Evolutionary conservation across 2,329 filamentous ascomycete genomes (phyloP).

Genomic region (Sporothrix inflata): DNA sequence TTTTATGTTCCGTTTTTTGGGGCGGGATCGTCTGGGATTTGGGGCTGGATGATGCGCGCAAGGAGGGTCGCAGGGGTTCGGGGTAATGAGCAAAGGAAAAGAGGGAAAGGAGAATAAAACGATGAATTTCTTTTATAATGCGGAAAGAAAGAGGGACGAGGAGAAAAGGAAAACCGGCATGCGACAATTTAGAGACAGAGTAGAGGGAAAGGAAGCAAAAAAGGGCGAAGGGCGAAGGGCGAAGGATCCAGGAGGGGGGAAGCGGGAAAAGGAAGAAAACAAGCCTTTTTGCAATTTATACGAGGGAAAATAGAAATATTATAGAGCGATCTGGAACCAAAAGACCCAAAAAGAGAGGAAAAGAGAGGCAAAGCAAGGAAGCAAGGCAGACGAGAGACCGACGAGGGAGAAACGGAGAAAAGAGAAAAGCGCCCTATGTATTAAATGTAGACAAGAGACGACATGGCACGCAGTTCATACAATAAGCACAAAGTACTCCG

Average conservation of each 20-base stretch:
- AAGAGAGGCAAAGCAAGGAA: background rate
- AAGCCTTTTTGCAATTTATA: constrained; percentile 25
- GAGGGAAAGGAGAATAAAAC: background rate
- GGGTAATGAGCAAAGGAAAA: background rate
- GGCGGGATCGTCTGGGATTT: background rate
- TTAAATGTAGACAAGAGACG: background rate
- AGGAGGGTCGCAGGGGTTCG: background rate
- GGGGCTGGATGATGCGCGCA: background rate
- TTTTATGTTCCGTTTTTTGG: constrained; percentile 1
- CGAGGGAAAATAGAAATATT: constrained; percentile 6
- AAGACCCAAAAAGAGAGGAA: background rate
- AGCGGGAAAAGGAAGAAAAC: background rate
- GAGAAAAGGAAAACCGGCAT: constrained; percentile 12
- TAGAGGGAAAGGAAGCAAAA: background rate
- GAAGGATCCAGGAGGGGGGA: background rate
- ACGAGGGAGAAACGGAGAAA: background rate
- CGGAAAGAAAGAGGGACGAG: background rate
- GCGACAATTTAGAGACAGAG: background rate
- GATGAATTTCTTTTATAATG: background rate
- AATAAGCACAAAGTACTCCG: background rate
- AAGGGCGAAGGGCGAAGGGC: background rate
- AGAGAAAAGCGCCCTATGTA: background rate
- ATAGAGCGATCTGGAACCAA: background rate
- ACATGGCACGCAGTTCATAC: background rate
- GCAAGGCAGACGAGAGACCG: background rate